Evolutionary conservation across 345 rosid genomes (phyloP).

Genomic region (Citrus medica): DNA sequence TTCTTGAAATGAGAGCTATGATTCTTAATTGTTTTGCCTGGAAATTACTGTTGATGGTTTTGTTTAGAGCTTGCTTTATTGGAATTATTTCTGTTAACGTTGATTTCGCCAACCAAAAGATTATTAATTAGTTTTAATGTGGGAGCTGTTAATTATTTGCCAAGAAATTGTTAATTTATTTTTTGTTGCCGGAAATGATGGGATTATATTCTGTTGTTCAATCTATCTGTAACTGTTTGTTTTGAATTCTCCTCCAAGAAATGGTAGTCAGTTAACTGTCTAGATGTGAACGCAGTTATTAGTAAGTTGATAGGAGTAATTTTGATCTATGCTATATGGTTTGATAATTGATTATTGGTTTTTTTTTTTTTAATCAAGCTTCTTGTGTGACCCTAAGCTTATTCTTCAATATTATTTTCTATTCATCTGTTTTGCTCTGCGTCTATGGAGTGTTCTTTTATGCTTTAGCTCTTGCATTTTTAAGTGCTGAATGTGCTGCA

Average conservation of each 20-base stretch:
- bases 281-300: background rate
- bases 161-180: background rate
- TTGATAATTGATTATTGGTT: background rate
- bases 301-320: background rate
- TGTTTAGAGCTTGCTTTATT: background rate
- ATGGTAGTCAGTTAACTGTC: too few relatives aligned
- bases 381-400: background rate
- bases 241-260: background rate
- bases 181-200: background rate
- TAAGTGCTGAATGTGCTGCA: background rate
- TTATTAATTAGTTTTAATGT: background rate
- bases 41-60: background rate
- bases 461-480: background rate
- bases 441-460: background rate
- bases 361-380: background rate
- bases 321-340: conserved; percentile 2
- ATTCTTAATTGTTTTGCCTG: background rate
- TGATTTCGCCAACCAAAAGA: background rate
- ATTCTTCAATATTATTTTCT: background rate
- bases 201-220: background rate
- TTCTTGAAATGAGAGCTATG: background rate
- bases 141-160: background rate
- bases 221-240: background rate
- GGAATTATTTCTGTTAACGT: background rate
- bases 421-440: background rate